Percentiles rank a stretch among this genome's conserved stretches.
Evolutionary conservation across 805 yeast genomes (phyloP).

Genomic region (Candida palmyrensis): DNA sequence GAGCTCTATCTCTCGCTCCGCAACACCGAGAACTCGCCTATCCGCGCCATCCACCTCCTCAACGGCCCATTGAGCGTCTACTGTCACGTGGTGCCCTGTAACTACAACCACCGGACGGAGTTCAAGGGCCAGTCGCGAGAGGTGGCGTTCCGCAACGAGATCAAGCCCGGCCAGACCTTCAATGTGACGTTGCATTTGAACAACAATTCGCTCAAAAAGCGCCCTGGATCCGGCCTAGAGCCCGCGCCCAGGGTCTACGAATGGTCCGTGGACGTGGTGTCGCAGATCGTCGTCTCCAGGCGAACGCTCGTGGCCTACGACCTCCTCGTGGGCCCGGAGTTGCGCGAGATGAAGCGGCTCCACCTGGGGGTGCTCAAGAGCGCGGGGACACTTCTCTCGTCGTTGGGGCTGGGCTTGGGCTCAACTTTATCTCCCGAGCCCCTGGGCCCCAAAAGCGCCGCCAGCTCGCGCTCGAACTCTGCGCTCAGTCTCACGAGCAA

Average conservation of each 20-base stretch:
- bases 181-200: conserved; percentile 50
- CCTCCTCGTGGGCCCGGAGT: conserved; percentile 33
- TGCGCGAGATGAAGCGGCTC: conserved; percentile 26
- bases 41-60: conserved; percentile 37
- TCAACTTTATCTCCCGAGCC: not conserved
- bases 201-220: conserved; percentile 29
- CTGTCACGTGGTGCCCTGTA: conserved; percentile 38
- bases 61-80: conserved; percentile 41
- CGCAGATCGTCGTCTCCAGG: conserved; percentile 36
- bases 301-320: conserved; percentile 27
- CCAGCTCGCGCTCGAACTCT: too few species aligned
- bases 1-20: conserved; percentile 35
- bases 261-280: conserved; percentile 37
- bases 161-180: conserved; percentile 71
- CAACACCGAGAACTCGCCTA: conserved; percentile 30
- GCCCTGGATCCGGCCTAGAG: too few species aligned
- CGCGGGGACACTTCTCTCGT: not conserved
- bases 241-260: conserved; percentile 14
- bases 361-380: conserved; percentile 18
- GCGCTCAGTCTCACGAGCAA: not conserved
- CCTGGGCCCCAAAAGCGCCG: too few species aligned
- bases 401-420: not conserved
- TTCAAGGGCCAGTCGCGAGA: conserved; percentile 27
- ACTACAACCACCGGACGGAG: conserved; percentile 20
- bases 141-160: conserved; percentile 31